Conservation (phyloP, 768 basidiomycete genomes). For the Termitomyces sp. region DNA sequence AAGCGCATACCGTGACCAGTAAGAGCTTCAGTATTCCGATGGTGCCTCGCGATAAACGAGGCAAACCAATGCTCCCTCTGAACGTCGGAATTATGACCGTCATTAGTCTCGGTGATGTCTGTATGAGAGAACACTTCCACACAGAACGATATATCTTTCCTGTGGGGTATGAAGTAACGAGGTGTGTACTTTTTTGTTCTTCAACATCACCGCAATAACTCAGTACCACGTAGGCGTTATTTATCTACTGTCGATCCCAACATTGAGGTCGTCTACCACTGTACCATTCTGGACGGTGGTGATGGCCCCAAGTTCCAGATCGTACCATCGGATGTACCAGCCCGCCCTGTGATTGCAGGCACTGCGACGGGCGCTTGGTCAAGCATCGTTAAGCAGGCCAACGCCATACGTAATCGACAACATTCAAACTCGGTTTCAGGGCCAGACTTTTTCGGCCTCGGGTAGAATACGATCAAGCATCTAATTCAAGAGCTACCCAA, state of each 20-base stretch:
- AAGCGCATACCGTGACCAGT: conserved; percentile 77
- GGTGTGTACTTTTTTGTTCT: conserved; percentile 38
- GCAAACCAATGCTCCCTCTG: conserved; percentile 70
- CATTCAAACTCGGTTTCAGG: conserved; percentile 88
- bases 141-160: conserved; percentile 89
- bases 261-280: conserved; percentile 70
- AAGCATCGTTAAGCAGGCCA: conserved; percentile 78
- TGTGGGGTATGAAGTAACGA: conserved; percentile 79
- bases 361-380: conserved; percentile 89
- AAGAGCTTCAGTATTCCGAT: conserved; percentile 67
- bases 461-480: conserved; percentile 86
- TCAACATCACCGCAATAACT: background rate
- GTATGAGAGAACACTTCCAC: conserved; percentile 81
- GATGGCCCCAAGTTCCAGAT: conserved; percentile 88
- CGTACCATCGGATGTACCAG: conserved; percentile 66
- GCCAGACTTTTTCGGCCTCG: conserved; percentile 85
- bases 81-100: conserved; percentile 89
- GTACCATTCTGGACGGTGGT: conserved; percentile 81
- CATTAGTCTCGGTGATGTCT: conserved; percentile 67
- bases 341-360: conserved; percentile 74
- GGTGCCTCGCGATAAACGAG: conserved; percentile 71
- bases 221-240: conserved; percentile 54
- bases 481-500: conserved; percentile 82
- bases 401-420: conserved; percentile 73
- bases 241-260: conserved; percentile 70